Percentiles rank a stretch among this genome's conserved stretches.
Conservation (phyloP, 2,329 filamentous ascomycete species). For the Bipolaris oryzae region DNA sequence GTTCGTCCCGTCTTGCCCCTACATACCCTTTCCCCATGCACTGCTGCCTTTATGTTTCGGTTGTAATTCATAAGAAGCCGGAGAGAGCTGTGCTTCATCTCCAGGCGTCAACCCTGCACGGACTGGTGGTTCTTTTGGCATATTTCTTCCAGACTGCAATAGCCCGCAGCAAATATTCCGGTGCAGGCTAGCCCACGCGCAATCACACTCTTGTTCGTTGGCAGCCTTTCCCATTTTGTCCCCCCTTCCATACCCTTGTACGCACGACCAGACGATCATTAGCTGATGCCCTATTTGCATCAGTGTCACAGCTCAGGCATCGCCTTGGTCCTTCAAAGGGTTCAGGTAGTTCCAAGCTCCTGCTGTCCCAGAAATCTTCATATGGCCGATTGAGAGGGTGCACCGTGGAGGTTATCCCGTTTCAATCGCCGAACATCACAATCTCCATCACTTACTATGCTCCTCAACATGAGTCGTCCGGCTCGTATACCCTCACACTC, state of each 20-base stretch:
- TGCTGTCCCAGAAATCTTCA: slow-evolving; percentile 39
- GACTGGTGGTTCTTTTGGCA: slow-evolving; percentile 45
- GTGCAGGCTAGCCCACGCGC: slow-evolving; percentile 43
- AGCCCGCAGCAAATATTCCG: slow-evolving; percentile 41
- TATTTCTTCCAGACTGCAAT: slow-evolving; percentile 41
- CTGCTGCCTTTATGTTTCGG: slow-evolving; percentile 38
- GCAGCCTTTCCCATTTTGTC: slow-evolving; percentile 29
- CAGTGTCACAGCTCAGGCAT: slow-evolving; percentile 31
- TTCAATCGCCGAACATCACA: slow-evolving; percentile 34
- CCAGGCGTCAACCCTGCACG: slow-evolving; percentile 50
- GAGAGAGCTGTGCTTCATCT: slow-evolving; percentile 42
- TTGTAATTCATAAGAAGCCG: slow-evolving; percentile 43
- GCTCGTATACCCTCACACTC: slow-evolving; percentile 83
- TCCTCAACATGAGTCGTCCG: slow-evolving; percentile 80
- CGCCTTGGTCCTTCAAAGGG: slow-evolving; percentile 36
- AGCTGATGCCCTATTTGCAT: slow-evolving; percentile 44
- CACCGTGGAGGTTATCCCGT: slow-evolving; percentile 42
- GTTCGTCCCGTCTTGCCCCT: slow-evolving; percentile 35
- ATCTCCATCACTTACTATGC: slow-evolving; percentile 37
- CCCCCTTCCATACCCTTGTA: slow-evolving; percentile 37
- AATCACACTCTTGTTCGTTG: slow-evolving; percentile 39
- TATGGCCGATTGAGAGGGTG: slow-evolving; percentile 40
- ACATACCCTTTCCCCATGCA: slow-evolving; percentile 31
- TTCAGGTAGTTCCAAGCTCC: slow-evolving; percentile 34
- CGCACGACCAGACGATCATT: slow-evolving; percentile 37